Conservation (phyloP, 2,329 filamentous ascomycete species). For the Colletotrichum sp. region DNA sequence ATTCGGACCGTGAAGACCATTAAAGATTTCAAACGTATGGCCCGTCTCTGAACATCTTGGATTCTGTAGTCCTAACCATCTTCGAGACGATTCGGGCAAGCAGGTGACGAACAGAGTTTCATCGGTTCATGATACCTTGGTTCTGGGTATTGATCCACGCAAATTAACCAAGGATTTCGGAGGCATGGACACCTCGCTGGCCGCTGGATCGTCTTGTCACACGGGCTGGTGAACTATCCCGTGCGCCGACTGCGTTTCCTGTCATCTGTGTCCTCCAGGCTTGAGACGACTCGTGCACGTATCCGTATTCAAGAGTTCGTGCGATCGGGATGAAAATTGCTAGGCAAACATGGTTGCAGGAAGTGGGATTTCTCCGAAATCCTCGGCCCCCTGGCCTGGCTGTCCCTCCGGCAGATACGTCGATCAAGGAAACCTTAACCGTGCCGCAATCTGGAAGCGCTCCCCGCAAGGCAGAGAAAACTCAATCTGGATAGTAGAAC, state of each 20-base stretch:
- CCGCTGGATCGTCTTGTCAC: not conserved
- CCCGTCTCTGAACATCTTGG: not conserved
- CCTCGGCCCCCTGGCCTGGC: not conserved
- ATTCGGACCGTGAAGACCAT: not conserved
- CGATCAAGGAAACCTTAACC: not conserved
- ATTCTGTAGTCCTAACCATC: too few species aligned
- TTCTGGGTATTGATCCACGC: not conserved
- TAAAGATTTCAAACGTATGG: not conserved
- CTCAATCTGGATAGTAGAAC: not conserved
- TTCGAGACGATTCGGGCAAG: not conserved
- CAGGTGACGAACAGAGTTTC: rapidly evolving
- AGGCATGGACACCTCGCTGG: not conserved
- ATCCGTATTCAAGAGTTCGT: not conserved
- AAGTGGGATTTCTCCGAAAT: not conserved
- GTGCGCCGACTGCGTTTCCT: not conserved
- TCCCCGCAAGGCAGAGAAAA: not conserved
- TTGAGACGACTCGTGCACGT: not conserved
- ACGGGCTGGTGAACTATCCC: not conserved
- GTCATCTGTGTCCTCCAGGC: not conserved
- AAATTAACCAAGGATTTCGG: not conserved
- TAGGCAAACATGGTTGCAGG: not conserved
- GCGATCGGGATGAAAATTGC: not conserved
- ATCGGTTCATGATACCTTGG: not conserved
- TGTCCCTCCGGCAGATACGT: not conserved
- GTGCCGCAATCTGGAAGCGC: not conserved